A percentile compares a stretch with the other conserved stretches of the same genome.
Evolutionary conservation across 2,329 filamentous ascomycete species (phyloP).

Genomic region (Blastomyces parvus): DNA sequence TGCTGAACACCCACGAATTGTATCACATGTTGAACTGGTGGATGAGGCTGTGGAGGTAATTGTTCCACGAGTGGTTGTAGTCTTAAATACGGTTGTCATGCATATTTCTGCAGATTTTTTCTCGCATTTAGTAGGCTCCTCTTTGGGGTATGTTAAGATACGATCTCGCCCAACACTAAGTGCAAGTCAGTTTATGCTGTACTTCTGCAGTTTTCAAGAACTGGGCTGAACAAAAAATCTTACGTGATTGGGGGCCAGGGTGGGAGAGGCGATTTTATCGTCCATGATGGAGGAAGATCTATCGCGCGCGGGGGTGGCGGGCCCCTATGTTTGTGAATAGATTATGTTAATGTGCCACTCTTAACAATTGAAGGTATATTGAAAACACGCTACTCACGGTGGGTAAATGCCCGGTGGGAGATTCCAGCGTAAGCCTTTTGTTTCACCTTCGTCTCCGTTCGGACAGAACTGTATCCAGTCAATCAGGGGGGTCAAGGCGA

Average conservation of each 20-base stretch:
- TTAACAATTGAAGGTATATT: neutral
- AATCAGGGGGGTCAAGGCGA: neutral
- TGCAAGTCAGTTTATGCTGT: neutral
- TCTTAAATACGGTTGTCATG: neutral
- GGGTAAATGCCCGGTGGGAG: conserved; percentile 1
- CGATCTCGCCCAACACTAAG: conserved; percentile 1
- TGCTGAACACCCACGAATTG: neutral
- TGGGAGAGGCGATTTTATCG: conserved; percentile 3
- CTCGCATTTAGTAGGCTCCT: conserved; percentile 6
- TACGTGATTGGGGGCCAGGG: conserved; percentile 6
- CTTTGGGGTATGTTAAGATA: conserved; percentile 6
- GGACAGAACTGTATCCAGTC: conserved; percentile 1
- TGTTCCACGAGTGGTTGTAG: neutral
- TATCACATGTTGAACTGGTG: neutral
- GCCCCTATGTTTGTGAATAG: neutral
- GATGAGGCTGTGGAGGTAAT: conserved; percentile 2
- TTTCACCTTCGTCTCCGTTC: neutral
- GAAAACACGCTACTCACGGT: conserved; percentile 1
- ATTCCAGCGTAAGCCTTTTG: neutral
- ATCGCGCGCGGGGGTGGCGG: conserved; percentile 1
- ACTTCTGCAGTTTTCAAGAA: neutral
- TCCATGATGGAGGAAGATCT: conserved; percentile 1
- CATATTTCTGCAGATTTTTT: neutral
- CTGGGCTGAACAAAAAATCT: neutral
- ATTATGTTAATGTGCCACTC: neutral